These are phyloP conservation scores for Echium plantagineum DNA, from an alignment of 257 asterid species.

Conservation along the genomic window DNA sequence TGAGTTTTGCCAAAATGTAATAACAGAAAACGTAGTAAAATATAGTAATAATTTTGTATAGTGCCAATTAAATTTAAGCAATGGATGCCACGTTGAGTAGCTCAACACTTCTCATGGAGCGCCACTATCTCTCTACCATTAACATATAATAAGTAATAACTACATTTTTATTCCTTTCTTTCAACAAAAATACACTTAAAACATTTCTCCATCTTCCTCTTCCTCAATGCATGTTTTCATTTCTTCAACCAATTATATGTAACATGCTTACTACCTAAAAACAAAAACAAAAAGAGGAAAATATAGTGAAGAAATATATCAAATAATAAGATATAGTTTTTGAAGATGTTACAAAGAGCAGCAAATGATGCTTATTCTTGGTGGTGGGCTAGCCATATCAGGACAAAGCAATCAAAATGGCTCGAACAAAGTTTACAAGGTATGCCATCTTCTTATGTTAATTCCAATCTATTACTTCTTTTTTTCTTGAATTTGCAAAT, in stretches of 20 bases:
- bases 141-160: background rate
- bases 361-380: conserved; percentile 64
- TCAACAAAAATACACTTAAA: background rate
- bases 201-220: background rate
- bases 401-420: conserved; percentile 65
- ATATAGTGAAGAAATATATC: background rate
- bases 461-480: background rate
- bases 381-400: conserved; percentile 73
- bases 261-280: no score
- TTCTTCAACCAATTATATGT: background rate
- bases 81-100: conserved; percentile 18
- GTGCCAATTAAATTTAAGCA: background rate
- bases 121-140: conserved; percentile 32
- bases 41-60: no score
- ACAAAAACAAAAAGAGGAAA: background rate
- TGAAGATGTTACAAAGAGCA: conserved; percentile 55
- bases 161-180: background rate
- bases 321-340: background rate
- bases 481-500: background rate
- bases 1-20: no score
- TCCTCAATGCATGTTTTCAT: background rate
- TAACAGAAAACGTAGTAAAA: no score
- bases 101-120: conserved; percentile 35
- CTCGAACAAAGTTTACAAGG: conserved; percentile 60
- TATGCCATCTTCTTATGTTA: background rate